Evolutionary conservation across 306 rosid species (phyloP), one percentile per base, ranked within the genome.

Genomic region (Trifolium subterraneum): DNA sequence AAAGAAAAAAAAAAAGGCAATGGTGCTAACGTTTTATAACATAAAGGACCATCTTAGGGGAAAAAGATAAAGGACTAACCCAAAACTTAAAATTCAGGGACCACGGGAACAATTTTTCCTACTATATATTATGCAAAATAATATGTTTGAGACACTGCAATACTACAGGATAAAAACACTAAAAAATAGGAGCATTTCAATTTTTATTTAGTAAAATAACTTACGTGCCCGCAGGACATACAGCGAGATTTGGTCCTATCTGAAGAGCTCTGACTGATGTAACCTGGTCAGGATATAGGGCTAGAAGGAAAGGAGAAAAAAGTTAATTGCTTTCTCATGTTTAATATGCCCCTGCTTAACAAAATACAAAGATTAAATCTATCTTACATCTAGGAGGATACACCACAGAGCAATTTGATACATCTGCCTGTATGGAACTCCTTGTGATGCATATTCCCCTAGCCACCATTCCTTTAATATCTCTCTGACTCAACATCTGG

Each of bases 301-400:
- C 96, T 94, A 64, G 56, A 61, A 15, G 38, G 64, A 39, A 66
- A 79, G 70, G 8, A 20, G n/a, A 12, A 75, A 75, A 74, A 62
- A 7, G 39, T 77, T 69, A 73, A 74, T 75, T 54, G 48, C 72
- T 45, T 64, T 69, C 48, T 31, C 20, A 7, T 15, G 22, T 39
- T 73, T 31, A 33, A 31, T 72, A 65, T 66, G 56, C 20, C 62
- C 31, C 44, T 68, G 31, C 27, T 38, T 33, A 78, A 70, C 14
- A 80, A 71, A 79, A 51, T 60, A 66, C 50, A 71, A 7, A n/a
- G 36, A 44, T 78, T 23, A 51, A 67, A 47, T 51, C 58, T 48
- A 16, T 78, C 96, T 90, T 85, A 94, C 99, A 82, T 87, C 88
- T 79, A 79, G 97, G 97, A 84, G 97, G 98, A 79, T 83, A 92